Base-by-base conservation (phyloP, 176 grass and related monocot species). In the Ampelocalamus luodianensis region DNA sequence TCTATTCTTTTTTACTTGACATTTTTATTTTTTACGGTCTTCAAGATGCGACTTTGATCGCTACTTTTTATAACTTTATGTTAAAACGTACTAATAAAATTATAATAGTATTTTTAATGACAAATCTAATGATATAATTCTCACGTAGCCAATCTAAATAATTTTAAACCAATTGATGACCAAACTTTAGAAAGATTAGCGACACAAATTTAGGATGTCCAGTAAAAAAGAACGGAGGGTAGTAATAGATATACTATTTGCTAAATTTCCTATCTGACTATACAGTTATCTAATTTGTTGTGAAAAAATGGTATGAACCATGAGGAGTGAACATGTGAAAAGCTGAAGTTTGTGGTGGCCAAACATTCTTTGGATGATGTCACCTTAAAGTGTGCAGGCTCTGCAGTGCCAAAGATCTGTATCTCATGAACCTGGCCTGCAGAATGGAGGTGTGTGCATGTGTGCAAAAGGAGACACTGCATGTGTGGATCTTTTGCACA, bases 311-410 rank as follows among this genome's bases (percentile, higher is more conserved):
- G 17, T 40, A 48, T n/a, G 38, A 42, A 65, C 22, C 36, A 71
- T n/a, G 67, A 64, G 43, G 67, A 64, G 43, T 10, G 76, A 67
- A 14, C 58, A 24, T 48, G 26, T 27, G 58, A 23, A 70, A 74
- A 83, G 58, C 24, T 82, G n/a, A 79, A 42, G 60, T 43, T 58
- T 78, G 39, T 48, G 44, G 65, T 78, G 78, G 65, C 39, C 46
- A 65, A 77, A 72, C 77, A 72, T 67, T 72, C 73, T 61, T 74
- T 66, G 18, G 32, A n/a, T 82, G 88, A 76, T 68, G 82, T 71
- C 77, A 70, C 42, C 78, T 45, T n/a, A 65, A 83, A 74, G 42
- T 51, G 43, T 36, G 6, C 17, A 44, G 37, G 22, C 70, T 32
- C 36, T 65, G 63, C 62, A 72, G 48, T 66, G 22, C 16, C 71